A percentile compares a stretch with the other conserved stretches of the same genome.
phyloP scores from a whole-genome alignment of 2,329 filamentous ascomycete species.

The Alternaria tenuissima region DNA sequence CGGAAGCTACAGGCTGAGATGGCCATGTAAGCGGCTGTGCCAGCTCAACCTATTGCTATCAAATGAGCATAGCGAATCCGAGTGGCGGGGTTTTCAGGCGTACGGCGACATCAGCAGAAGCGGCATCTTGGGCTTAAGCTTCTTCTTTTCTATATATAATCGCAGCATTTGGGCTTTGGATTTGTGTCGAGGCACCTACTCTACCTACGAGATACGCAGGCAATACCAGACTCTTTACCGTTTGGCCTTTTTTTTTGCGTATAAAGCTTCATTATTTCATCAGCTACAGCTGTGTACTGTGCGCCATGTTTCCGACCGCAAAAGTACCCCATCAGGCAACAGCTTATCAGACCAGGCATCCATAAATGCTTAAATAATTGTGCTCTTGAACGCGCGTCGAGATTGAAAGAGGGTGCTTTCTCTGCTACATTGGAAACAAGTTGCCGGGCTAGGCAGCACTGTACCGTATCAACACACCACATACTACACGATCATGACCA shows the following conservation, averaged over 20 bases:
- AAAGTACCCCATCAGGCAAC: neutral
- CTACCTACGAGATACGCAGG: conserved; percentile 2
- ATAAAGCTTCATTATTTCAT: neutral
- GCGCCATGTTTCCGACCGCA: neutral
- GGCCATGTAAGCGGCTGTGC: conserved; percentile 74
- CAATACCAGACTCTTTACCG: conserved; percentile 17
- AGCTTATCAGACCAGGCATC: neutral
- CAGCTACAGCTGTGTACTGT: neutral
- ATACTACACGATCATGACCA: neutral
- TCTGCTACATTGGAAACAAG: neutral
- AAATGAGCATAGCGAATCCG: conserved; percentile 2
- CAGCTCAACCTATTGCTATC: neutral
- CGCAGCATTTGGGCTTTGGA: conserved; percentile 18
- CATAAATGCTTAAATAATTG: neutral
- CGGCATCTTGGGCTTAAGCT: conserved; percentile 16
- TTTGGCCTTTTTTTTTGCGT: neutral
- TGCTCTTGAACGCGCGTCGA: neutral
- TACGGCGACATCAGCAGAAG: conserved; percentile 29
- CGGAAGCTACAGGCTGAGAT: conserved; percentile 94
- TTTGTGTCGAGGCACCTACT: conserved; percentile 9
- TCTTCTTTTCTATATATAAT: conserved; percentile 16
- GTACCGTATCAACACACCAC: too few species aligned
- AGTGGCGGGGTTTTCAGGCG: conserved; percentile 19
- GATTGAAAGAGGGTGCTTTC: neutral
- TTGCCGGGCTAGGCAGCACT: neutral